These are phyloP conservation scores for Vaccinium macrocarpon DNA, from an alignment of 148 eudicot species.

Conservation along the genomic window DNA sequence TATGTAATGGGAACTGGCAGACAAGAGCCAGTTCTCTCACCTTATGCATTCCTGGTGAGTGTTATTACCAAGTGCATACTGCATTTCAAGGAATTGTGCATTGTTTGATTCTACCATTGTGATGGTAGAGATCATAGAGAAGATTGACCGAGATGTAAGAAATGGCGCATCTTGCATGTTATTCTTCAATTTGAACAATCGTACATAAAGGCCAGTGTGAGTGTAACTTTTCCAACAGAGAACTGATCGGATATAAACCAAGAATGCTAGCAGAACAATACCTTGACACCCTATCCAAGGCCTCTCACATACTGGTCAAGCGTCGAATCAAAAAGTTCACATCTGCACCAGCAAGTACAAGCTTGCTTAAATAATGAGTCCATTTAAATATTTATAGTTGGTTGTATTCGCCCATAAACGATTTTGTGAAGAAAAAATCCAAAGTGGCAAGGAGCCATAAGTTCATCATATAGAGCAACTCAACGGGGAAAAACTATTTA, in stretches of 20 bases:
- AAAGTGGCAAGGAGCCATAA: neutral
- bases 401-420: neutral
- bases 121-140: constrained; percentile 76
- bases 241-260: neutral
- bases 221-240: neutral
- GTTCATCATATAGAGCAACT: neutral
- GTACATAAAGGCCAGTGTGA: neutral
- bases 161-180: neutral
- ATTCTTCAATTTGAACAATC: neutral
- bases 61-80: neutral
- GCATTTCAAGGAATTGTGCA: neutral
- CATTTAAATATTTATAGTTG: neutral
- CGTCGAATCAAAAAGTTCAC: constrained; percentile 72
- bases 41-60: no score
- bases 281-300: constrained; percentile 47
- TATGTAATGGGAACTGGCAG: neutral
- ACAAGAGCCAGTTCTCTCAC: neutral
- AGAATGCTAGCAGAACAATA: constrained; percentile 1
- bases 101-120: neutral
- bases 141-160: constrained; percentile 93
- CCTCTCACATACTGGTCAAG: constrained; percentile 97
- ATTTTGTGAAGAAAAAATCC: neutral
- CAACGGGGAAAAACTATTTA: neutral
- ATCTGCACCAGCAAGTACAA: constrained; percentile 41
- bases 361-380: no score